Conservation (phyloP, 2,329 filamentous ascomycete species). For the Macrophomina tecta region DNA sequence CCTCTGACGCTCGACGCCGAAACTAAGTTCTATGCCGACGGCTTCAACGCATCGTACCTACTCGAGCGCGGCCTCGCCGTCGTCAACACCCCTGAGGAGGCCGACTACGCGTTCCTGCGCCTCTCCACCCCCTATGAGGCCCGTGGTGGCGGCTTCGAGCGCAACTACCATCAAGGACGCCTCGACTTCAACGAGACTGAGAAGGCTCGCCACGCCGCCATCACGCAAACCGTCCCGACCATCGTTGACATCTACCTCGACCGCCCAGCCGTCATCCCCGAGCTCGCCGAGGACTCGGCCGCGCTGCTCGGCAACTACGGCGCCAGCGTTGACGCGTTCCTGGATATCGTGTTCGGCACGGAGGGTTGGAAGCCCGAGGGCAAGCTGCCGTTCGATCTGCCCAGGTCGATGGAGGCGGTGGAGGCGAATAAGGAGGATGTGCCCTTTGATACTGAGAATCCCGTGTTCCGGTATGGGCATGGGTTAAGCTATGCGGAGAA, state of each 20-base stretch:
- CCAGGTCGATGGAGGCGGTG: slow-evolving; percentile 52
- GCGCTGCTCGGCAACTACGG: slow-evolving; percentile 52
- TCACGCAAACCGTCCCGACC: slow-evolving; percentile 48
- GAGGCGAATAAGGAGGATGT: slow-evolving; percentile 43
- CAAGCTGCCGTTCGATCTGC: slow-evolving; percentile 56
- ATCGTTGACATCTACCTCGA: slow-evolving; percentile 55
- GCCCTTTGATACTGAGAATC: slow-evolving; percentile 46
- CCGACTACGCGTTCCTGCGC: slow-evolving; percentile 51
- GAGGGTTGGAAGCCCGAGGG: slow-evolving; percentile 48
- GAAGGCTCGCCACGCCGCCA: slow-evolving; percentile 45
- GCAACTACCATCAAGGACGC: slow-evolving; percentile 47
- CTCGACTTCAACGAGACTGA: slow-evolving; percentile 51
- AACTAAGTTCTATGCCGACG: slow-evolving; percentile 45
- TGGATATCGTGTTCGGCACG: slow-evolving; percentile 51
- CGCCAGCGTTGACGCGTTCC: slow-evolving; percentile 48
- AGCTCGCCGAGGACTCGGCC: slow-evolving; percentile 46
- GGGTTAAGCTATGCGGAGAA: slow-evolving; percentile 40
- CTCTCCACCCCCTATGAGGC: slow-evolving; percentile 50
- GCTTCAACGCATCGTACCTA: slow-evolving; percentile 43
- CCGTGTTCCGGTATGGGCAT: slow-evolving; percentile 44
- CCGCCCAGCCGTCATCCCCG: slow-evolving; percentile 52
- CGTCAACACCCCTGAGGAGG: slow-evolving; percentile 45
- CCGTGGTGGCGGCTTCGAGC: slow-evolving; percentile 51
- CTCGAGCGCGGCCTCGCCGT: slow-evolving; percentile 41
- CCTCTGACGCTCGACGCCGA: slow-evolving; percentile 35